phyloP scores from a whole-genome alignment of 2,329 filamentous ascomycete species.

The Nemania abortiva region DNA sequence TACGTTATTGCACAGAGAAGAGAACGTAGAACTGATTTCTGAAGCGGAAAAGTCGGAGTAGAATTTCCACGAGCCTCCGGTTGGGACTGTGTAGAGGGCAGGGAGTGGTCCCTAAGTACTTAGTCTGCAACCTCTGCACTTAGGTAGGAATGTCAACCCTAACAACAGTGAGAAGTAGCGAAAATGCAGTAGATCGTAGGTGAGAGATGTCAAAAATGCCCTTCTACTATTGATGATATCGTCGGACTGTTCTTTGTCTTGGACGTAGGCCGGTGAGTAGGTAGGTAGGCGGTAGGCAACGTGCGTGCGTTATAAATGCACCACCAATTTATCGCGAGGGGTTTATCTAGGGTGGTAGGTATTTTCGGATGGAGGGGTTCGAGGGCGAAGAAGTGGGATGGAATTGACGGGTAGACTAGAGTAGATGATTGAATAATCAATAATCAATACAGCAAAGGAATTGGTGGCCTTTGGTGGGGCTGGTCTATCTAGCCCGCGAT shows the following conservation, averaged over 20 bases:
- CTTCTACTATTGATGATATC: too few relatives aligned
- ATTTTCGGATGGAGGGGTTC: slow-evolving; percentile 39
- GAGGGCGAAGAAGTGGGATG: slow-evolving; percentile 39
- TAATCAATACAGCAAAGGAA: slow-evolving; percentile 31
- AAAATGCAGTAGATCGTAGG: neutral
- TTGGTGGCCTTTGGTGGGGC: slow-evolving; percentile 27
- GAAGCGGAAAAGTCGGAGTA: neutral
- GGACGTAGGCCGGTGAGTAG: neutral
- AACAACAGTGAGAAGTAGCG: neutral
- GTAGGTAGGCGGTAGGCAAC: neutral
- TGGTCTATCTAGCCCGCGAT: neutral
- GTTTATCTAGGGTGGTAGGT: slow-evolving; percentile 19
- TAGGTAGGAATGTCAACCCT: neutral
- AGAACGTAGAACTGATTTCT: neutral
- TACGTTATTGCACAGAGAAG: neutral
- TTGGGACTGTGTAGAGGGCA: neutral
- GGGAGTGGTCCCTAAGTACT: neutral
- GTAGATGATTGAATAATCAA: slow-evolving; percentile 35
- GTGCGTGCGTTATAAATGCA: slow-evolving; percentile 31
- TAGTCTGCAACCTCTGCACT: neutral
- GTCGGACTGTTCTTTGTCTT: slow-evolving; percentile 1
- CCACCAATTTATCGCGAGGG: slow-evolving; percentile 23
- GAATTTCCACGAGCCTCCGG: neutral
- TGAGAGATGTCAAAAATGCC: too few relatives aligned
- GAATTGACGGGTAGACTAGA: slow-evolving; percentile 30